Evolutionary conservation across 208 protist species (phyloP), one percentile per base, ranked within the genome.

Genomic region (Trypanosoma theileri): DNA sequence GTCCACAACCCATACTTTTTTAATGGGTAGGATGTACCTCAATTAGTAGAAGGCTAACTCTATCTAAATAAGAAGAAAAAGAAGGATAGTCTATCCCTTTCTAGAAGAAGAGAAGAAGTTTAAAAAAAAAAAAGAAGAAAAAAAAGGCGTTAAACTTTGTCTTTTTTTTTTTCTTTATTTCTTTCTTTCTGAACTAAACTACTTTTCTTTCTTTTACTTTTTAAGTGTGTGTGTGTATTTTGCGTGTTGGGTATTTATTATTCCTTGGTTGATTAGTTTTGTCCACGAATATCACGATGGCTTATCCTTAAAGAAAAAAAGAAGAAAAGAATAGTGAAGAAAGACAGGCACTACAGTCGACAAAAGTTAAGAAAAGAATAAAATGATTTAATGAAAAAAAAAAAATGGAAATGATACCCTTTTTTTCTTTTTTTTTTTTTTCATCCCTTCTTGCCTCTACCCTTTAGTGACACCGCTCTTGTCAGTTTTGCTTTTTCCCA

Each of bases 371-470:
- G n/a, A n/a, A n/a, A n/a, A 17, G 26, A 28, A 52, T 19, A 31
- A 50, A 55, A 51, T 31, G 10, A 54, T 35, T n/a, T 54, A 48
- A 63, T 17, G 68, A 65, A 70, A 76, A 69, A 24, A 45, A 59
- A 66, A 66, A 67, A 59, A 71, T 16, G 21, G 70, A 22, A 12
- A 55, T 54, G 46, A 69, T 50, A 45, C 4, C 24, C 9, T n/a
- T 57, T 68, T 68, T 58, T 22, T 53, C 53, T n/a, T 60, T 59
- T 24, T 3, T 52, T 19, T 24, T 21, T 4, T 46, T 1, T 26
- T 64, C n/a, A 17, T 17, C 35, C 41, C 22, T 45, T 48, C 16
- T 48, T 48, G 2, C 44, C 44, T 12, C 9, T 48, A 48, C 10
- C n/a, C 40, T 50, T 62, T 50, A 11, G 58, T 48, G 3, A 28